Conservation (phyloP, 2,329 filamentous ascomycete species). For the Diaporthe humulicola region DNA sequence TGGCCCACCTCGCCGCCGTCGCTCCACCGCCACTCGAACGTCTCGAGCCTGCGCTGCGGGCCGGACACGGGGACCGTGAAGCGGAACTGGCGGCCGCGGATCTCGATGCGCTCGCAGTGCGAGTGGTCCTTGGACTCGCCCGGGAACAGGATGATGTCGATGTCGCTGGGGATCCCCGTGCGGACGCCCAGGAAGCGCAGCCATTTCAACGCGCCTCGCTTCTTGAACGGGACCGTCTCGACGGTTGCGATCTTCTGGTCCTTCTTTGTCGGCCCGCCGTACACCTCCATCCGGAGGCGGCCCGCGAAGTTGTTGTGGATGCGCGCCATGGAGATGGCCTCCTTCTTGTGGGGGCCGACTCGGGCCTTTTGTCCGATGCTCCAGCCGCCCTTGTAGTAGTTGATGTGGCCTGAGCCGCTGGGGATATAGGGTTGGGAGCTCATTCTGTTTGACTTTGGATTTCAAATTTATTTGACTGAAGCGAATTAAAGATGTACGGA, state of each 20-base stretch:
- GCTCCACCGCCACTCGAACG: slow-evolving; percentile 28
- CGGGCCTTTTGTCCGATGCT: slow-evolving; percentile 13
- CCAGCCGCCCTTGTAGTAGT: slow-evolving; percentile 18
- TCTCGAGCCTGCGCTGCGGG: neutral
- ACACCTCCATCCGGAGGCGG: slow-evolving; percentile 8
- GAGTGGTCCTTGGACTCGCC: neutral
- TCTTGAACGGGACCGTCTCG: slow-evolving; percentile 19
- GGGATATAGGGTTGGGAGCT: neutral
- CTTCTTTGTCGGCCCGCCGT: slow-evolving; percentile 7
- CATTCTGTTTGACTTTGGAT: neutral
- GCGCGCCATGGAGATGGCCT: slow-evolving; percentile 11
- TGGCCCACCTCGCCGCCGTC: slow-evolving; percentile 24
- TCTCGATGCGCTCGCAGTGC: slow-evolving; percentile 4
- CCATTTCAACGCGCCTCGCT: slow-evolving; percentile 3
- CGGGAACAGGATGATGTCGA: slow-evolving; percentile 20
- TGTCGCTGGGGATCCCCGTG: neutral
- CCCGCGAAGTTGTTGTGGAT: neutral
- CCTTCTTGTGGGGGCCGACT: slow-evolving; percentile 21
- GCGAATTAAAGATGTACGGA: neutral
- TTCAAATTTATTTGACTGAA: no score
- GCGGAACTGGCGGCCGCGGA: slow-evolving; percentile 9
- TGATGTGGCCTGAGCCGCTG: neutral
- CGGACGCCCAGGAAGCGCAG: neutral
- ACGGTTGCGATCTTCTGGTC: slow-evolving; percentile 8
- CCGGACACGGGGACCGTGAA: neutral